Evolutionary conservation across 805 yeast genomes (phyloP).

Genomic region (Wickerhamomyces strasburgensis): DNA sequence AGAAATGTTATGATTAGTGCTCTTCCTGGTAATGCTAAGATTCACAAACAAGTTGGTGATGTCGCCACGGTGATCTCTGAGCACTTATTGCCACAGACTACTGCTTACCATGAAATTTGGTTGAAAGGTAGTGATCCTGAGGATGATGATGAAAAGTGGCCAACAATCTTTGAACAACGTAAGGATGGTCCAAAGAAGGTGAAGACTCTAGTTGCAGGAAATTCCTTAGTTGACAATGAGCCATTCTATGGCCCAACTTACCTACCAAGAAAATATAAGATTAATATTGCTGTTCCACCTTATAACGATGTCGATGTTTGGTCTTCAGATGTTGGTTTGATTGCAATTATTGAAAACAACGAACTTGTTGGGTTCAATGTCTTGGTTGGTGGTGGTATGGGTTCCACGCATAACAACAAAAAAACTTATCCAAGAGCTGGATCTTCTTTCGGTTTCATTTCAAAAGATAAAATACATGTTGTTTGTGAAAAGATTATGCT

Average conservation of each 20-base stretch:
- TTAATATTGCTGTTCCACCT: constrained; percentile 93
- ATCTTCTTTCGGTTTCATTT: constrained; percentile 73
- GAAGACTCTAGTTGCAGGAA: constrained; percentile 82
- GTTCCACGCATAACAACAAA: constrained; percentile 92
- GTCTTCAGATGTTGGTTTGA: constrained; percentile 90
- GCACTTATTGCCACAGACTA: constrained; percentile 80
- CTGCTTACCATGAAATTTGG: constrained; percentile 98
- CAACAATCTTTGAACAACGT: constrained; percentile 58
- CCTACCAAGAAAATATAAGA: constrained; percentile 92
- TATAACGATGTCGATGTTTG: constrained; percentile 95
- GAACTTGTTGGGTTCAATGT: constrained; percentile 77
- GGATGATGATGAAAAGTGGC: constrained; percentile 60
- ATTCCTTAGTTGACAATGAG: constrained; percentile 75
- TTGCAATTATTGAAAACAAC: constrained; percentile 70
- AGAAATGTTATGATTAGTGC: constrained; percentile 93
- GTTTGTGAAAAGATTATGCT: constrained; percentile 91
- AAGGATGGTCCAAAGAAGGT: constrained; percentile 73
- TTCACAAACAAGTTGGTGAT: constrained; percentile 69
- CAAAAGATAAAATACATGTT: constrained; percentile 59
- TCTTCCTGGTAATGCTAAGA: constrained; percentile 76
- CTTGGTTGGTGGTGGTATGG: constrained; percentile 98
- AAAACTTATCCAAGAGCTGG: constrained; percentile 97
- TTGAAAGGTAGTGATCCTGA: constrained; percentile 75
- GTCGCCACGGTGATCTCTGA: constrained; percentile 68
- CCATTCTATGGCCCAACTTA: constrained; percentile 85